Percentiles rank a stretch among this genome's conserved stretches.
These are phyloP conservation scores for Stephanodiscus triporus DNA, from an alignment of 108 stramenopile species.

Conservation along the genomic window DNA sequence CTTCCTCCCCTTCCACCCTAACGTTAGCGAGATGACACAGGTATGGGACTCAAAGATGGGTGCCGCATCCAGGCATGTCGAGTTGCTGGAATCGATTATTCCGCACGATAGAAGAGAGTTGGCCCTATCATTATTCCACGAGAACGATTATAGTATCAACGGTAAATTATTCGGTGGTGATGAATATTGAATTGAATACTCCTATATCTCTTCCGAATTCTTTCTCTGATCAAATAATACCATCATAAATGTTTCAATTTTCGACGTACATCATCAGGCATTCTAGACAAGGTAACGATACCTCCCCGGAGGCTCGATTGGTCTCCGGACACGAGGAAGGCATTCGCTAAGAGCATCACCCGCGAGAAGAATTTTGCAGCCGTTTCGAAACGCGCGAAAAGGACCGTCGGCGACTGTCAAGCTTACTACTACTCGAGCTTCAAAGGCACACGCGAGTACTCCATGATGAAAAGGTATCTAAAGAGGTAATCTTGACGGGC, in stretches of 20 bases:
- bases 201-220: background rate
- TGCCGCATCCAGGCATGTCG: background rate
- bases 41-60: conserved; percentile 24
- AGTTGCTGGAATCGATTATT: conserved; percentile 27
- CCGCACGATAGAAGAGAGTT: conserved; percentile 36
- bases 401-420: conserved; percentile 20
- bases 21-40: background rate
- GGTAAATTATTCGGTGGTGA: conserved; percentile 3
- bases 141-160: conserved; percentile 22
- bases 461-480: conserved; percentile 7
- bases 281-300: conserved; percentile 24
- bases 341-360: conserved; percentile 19
- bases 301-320: conserved; percentile 20
- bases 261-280: conserved; percentile 6
- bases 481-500: background rate
- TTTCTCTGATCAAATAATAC: background rate
- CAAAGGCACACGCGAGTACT: conserved; percentile 27
- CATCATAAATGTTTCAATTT: background rate
- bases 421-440: conserved; percentile 28
- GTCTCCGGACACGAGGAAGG: conserved; percentile 14
- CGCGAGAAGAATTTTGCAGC: conserved; percentile 12
- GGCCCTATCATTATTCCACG: conserved; percentile 30
- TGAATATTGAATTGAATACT: background rate
- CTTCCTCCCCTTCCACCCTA: background rate
- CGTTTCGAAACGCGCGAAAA: conserved; percentile 7